These are phyloP conservation scores for Tolypocladium inflatum DNA, from an alignment of 2,329 filamentous ascomycete genomes.

Conservation along the genomic window DNA sequence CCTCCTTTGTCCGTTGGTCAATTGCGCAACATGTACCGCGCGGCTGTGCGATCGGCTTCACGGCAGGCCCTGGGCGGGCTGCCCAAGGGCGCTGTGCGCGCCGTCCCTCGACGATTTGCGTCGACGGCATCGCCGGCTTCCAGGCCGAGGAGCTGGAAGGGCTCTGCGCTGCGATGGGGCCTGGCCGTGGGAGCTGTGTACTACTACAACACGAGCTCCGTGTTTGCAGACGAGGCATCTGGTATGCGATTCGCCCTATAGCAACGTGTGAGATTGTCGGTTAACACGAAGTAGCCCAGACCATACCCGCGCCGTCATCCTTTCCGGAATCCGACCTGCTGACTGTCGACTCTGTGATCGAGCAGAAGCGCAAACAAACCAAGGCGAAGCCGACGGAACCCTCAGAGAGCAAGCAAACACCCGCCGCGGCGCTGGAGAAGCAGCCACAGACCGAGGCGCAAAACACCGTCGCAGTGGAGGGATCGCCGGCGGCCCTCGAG, in stretches of 20 bases:
- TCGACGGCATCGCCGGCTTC: constrained; percentile 45
- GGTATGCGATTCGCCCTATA: constrained; percentile 42
- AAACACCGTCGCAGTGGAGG: constrained; percentile 12
- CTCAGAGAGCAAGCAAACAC: constrained; percentile 8
- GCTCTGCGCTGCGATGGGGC: constrained; percentile 61
- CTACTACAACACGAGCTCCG: constrained; percentile 84
- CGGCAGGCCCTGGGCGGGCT: constrained; percentile 32
- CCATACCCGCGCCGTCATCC: constrained; percentile 33
- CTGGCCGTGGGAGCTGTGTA: constrained; percentile 71
- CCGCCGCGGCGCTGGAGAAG: constrained; percentile 9
- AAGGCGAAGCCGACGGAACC: constrained; percentile 18
- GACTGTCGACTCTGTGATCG: constrained; percentile 58
- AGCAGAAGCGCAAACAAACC: constrained; percentile 48
- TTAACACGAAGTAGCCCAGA: constrained; percentile 14
- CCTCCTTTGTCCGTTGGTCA: background rate
- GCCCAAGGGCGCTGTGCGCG: constrained; percentile 27
- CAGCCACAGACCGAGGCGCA: constrained; percentile 16
- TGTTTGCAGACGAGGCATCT: constrained; percentile 75
- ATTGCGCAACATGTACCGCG: constrained; percentile 38
- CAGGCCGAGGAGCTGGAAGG: constrained; percentile 76
- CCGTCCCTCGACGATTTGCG: constrained; percentile 38
- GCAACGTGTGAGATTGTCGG: background rate
- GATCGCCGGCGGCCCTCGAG: constrained; percentile 50
- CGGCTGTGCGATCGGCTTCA: constrained; percentile 38
- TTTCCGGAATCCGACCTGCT: constrained; percentile 48